Base-by-base conservation (phyloP, 2,329 filamentous ascomycete genomes). In the Incumbomyces lentus region DNA sequence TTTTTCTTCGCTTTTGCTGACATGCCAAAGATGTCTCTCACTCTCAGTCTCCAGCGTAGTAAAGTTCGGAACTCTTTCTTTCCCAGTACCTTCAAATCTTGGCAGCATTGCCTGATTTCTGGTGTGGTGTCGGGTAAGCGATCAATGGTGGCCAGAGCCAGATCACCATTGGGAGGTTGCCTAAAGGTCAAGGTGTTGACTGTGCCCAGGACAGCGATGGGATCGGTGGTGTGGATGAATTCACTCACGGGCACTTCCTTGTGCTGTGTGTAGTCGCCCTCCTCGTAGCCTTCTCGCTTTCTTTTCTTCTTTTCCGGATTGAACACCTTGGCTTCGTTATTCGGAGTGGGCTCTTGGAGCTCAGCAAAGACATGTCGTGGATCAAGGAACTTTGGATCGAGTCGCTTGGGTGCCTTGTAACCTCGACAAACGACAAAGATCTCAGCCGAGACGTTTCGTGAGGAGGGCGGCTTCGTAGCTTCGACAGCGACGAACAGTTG, bases 351-450 rank as follows among this genome's bases (percentile, higher is more conserved):
- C 48, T 84, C 86, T 29, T 83, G 72, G n/a, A 95, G 71, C 64
- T 98, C 92, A 29, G 89, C 89, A 60, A 98, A 98, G 26, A 96
- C 92, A 48, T 84, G 79, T 54, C 80, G 80, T 5, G 92, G 80
- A 60, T 98, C 92, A 44, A 98, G 73, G 63, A 98, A 93, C 55
- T 86, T 86, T 8, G 90, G 88, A 60, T 98, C 92, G 49, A 98
- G 79, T 53, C 81, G 78, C 68, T 95, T 96, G 2, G 92, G 92
- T 0, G 90, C 90, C 68, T 95, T 96, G 73, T 81, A 98, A 16
- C 90, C 92, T 55, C 83, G 80, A 68, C 90, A 96, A 30, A 98
- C 92, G 53, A 96, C 90, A 71, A 98, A 98, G 34, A 96, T 96
- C 72, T 98, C 92, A 55, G 92, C 92, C 6, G 88, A 95, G 44